A percentile compares a stretch with the other conserved stretches of the same genome.
phyloP scores from a whole-genome alignment of 495 filamentous ascomycete genomes.

The Lasiosphaeria hispida region DNA sequence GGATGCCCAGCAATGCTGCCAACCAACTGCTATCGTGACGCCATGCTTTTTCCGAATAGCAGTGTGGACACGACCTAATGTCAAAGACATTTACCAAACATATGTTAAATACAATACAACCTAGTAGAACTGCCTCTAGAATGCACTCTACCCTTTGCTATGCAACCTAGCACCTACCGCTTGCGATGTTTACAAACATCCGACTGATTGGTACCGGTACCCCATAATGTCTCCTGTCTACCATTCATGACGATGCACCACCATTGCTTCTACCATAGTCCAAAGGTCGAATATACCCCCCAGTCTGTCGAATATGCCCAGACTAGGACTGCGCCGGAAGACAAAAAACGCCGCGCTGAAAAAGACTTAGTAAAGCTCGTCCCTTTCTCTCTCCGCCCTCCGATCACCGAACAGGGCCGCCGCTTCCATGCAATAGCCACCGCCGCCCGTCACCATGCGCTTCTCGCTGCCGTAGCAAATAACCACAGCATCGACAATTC shows the following conservation, averaged over 20 bases:
- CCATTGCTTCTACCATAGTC: background rate
- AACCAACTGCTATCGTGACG: too few relatives aligned
- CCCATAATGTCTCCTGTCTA: slow-evolving; percentile 7
- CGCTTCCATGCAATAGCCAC: slow-evolving; percentile 85
- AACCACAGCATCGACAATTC: slow-evolving; percentile 86
- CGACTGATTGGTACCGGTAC: too few relatives aligned
- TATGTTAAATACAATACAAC: background rate
- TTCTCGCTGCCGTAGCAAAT: slow-evolving; percentile 93
- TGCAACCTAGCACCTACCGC: slow-evolving; percentile 1
- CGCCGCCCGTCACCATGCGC: slow-evolving; percentile 59
- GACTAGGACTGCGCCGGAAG: background rate
- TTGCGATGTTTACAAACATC: too few relatives aligned
- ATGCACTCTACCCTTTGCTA: slow-evolving; percentile 4
- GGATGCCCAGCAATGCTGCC: too few relatives aligned
- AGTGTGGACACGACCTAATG: too few relatives aligned
- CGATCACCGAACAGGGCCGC: slow-evolving; percentile 74
- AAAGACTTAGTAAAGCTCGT: slow-evolving; percentile 33
- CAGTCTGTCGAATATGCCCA: background rate
- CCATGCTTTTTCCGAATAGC: too few relatives aligned
- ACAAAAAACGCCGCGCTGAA: slow-evolving; percentile 16
- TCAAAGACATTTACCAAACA: background rate
- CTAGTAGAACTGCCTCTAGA: slow-evolving; percentile 3
- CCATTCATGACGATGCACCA: background rate
- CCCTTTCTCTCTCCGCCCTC: slow-evolving; percentile 27
- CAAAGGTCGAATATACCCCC: background rate